A percentile compares a stretch with the other conserved stretches of the same genome.
These are phyloP conservation scores for Cyclanthera cordifolia DNA, from an alignment of 306 rosid species.

Conservation along the genomic window DNA sequence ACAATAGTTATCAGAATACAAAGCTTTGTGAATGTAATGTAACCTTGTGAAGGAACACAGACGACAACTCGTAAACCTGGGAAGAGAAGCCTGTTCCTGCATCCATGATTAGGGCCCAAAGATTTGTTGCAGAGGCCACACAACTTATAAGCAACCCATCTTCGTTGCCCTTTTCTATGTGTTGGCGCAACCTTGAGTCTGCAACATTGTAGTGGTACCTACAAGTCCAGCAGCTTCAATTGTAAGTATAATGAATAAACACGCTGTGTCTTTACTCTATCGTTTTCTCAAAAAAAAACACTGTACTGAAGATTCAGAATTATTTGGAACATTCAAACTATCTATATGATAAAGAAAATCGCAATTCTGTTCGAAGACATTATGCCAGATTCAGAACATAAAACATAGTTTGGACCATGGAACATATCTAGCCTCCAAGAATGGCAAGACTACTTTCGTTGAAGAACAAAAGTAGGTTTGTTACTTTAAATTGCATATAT, in stretches of 20 bases:
- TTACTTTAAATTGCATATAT: background rate
- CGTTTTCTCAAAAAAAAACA: background rate
- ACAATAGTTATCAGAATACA: slow-evolving; percentile 3
- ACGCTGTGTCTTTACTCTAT: background rate
- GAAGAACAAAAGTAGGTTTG: background rate
- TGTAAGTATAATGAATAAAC: slow-evolving; percentile 19
- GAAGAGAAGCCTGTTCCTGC: slow-evolving; percentile 81
- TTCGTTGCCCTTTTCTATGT: slow-evolving; percentile 88
- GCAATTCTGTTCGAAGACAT: background rate
- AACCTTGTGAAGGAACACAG: slow-evolving; percentile 80
- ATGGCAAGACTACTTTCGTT: background rate
- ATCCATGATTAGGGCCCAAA: slow-evolving; percentile 93
- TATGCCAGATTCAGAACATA: background rate
- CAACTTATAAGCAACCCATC: slow-evolving; percentile 81
- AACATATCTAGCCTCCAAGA: background rate
- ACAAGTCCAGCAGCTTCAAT: slow-evolving; percentile 17
- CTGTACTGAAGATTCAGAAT: background rate
- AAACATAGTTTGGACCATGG: background rate
- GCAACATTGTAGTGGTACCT: slow-evolving; percentile 94
- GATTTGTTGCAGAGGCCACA: slow-evolving; percentile 62
- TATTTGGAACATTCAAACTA: background rate
- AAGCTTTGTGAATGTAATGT: slow-evolving; percentile 11
- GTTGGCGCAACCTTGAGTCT: slow-evolving; percentile 71
- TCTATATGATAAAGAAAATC: background rate
- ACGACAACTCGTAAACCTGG: slow-evolving; percentile 80